Percentiles rank a stretch among this genome's conserved stretches.
phyloP scores from a whole-genome alignment of 352 stramenopile genomes.

The Globisporangium spiculum region DNA sequence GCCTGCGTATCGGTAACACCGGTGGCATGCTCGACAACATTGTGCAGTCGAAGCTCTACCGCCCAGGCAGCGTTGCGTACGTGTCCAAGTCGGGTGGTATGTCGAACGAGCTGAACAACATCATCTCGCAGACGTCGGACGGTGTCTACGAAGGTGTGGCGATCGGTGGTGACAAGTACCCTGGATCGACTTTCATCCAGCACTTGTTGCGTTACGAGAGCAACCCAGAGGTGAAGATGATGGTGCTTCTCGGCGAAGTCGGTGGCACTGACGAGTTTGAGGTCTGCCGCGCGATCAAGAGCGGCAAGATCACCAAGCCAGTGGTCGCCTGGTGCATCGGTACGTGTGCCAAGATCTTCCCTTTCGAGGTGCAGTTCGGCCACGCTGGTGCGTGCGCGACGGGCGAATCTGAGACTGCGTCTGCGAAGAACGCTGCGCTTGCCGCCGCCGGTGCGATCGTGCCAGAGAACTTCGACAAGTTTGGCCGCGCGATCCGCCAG shows the following conservation, averaged over 20 bases:
- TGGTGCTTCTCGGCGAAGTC: conserved; percentile 95
- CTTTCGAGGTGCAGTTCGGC: conserved; percentile 97
- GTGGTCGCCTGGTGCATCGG: conserved; percentile 98
- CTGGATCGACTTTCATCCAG: conserved; percentile 96
- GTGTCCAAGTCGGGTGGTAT: conserved; percentile 97
- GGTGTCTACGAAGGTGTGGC: conserved; percentile 95
- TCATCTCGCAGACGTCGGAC: conserved; percentile 95
- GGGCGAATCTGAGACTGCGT: conserved; percentile 92
- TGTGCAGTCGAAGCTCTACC: conserved; percentile 96
- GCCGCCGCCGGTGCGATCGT: conserved; percentile 89
- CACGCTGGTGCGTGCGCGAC: conserved; percentile 93
- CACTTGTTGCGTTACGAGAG: conserved; percentile 95
- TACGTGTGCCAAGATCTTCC: conserved; percentile 96
- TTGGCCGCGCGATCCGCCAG: conserved; percentile 90
- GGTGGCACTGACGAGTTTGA: conserved; percentile 96
- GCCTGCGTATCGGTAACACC: conserved; percentile 97
- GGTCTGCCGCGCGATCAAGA: conserved; percentile 92
- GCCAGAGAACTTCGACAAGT: conserved; percentile 94
- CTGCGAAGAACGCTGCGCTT: conserved; percentile 93
- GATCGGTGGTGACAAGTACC: conserved; percentile 95
- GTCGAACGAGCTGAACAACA: conserved; percentile 98
- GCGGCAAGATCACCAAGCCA: conserved; percentile 93
- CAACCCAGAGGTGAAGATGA: conserved; percentile 95
- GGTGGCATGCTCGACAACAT: conserved; percentile 98
- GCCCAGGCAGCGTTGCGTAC: conserved; percentile 94